These are phyloP conservation scores for Hura crepitans DNA, from an alignment of 441 rosid genomes.

Conservation along the genomic window DNA sequence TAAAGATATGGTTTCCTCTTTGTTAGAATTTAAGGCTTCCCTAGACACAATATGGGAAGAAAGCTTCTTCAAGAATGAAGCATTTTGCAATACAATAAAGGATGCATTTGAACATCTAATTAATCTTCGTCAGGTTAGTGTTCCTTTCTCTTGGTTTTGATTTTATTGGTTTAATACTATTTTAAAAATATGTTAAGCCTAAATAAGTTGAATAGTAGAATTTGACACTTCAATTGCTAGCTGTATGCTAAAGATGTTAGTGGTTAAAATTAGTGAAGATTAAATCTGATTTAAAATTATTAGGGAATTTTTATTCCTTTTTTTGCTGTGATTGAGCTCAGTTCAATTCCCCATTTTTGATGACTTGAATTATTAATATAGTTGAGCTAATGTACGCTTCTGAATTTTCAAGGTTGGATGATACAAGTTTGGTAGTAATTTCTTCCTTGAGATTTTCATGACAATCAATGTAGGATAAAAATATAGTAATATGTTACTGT, in stretches of 20 bases:
- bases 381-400: not conserved
- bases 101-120: conserved; percentile 94
- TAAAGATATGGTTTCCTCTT: conserved; percentile 86
- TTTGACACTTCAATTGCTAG: not conserved
- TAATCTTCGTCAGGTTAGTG: conserved; percentile 89
- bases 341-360: not conserved
- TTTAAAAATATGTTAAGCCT: not conserved
- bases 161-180: not conserved
- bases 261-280: not conserved
- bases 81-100: conserved; percentile 83
- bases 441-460: not conserved
- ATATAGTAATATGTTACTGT: not conserved
- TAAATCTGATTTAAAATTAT: not conserved
- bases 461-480: not conserved
- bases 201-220: not conserved
- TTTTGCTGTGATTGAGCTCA: not conserved
- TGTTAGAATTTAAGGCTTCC: conserved; percentile 82
- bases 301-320: not conserved
- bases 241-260: not conserved
- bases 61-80: conserved; percentile 87
- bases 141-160: conserved; percentile 14
- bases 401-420: not conserved
- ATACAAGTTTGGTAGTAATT: not conserved
- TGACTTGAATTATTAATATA: not conserved
- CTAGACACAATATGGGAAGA: conserved; percentile 91